These are phyloP conservation scores for Rhodotorula sp. DNA, from an alignment of 1,284 basidiomycete species.

Conservation along the genomic window DNA sequence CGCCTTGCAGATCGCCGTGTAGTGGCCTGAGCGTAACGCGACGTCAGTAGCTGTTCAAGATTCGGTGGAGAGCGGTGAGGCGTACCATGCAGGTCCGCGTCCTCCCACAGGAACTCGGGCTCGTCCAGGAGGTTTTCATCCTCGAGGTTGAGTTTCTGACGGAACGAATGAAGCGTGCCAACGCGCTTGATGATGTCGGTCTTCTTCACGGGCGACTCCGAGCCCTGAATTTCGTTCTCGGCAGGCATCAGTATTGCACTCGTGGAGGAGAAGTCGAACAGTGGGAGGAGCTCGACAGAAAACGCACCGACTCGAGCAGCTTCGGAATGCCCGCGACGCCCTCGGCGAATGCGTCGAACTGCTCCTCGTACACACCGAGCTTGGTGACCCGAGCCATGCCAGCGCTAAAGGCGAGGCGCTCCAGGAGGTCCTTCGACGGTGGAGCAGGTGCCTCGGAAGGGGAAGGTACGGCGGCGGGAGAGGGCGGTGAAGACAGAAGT, in stretches of 20 bases:
- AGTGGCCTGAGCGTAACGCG: constrained; percentile 1
- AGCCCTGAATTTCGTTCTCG: constrained; percentile 14
- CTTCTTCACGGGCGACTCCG: constrained; percentile 44
- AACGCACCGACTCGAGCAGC: constrained; percentile 35
- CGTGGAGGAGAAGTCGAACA: background rate
- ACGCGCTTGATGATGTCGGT: constrained; percentile 46
- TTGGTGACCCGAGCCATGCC: constrained; percentile 46
- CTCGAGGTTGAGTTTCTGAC: constrained; percentile 46
- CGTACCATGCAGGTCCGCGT: constrained; percentile 28
- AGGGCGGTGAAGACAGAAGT: constrained; percentile 11
- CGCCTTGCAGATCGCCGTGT: constrained; percentile 35
- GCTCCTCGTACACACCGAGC: constrained; percentile 46
- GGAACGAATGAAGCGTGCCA: constrained; percentile 44
- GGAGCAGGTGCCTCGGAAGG: constrained; percentile 6
- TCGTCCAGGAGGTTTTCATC: constrained; percentile 46
- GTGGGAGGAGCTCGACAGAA: too few species aligned
- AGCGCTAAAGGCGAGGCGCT: constrained; percentile 42
- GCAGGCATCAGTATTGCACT: background rate
- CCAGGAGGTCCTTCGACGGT: constrained; percentile 41
- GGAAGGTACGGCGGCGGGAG: background rate
- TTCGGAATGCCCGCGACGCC: constrained; percentile 39
- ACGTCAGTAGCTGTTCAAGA: background rate
- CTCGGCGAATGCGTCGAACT: constrained; percentile 44
- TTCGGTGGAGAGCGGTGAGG: rapidly evolving
- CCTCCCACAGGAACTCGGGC: constrained; percentile 45